Percentiles rank a stretch among this genome's conserved stretches.
phyloP scores from a whole-genome alignment of 1,139 yeast species.

The Maudiozyma humilis region DNA sequence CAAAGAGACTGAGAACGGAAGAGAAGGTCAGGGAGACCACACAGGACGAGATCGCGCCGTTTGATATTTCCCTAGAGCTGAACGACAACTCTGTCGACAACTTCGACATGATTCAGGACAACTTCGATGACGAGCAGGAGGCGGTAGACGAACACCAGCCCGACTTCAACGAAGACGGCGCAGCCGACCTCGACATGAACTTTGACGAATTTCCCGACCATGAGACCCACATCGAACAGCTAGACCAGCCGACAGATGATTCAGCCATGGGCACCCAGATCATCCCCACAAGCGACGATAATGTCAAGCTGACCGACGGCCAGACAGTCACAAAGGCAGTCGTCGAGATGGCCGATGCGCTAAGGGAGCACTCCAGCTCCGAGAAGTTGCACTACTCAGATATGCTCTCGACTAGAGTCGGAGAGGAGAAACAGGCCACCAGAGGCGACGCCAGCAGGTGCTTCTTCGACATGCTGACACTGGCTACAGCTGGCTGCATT shows the following conservation, averaged over 20 bases:
- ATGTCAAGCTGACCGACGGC: constrained; percentile 15
- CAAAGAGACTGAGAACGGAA: not conserved
- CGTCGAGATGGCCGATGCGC: constrained; percentile 45
- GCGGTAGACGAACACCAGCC: constrained; percentile 11
- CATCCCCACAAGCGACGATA: no score
- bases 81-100: constrained; percentile 1
- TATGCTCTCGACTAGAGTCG: not conserved
- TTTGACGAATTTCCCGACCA: not conserved
- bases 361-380: constrained; percentile 33
- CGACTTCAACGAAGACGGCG: constrained; percentile 55
- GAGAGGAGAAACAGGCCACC: constrained; percentile 34
- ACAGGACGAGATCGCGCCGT: not conserved
- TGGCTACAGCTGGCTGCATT: constrained; percentile 73
- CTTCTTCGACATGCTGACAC: constrained; percentile 74
- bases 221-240: not conserved
- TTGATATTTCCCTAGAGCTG: not conserved
- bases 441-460: constrained; percentile 62
- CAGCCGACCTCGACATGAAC: constrained; percentile 42
- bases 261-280: constrained; percentile 34
- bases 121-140: constrained; percentile 26
- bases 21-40: constrained; percentile 24
- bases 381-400: constrained; percentile 25
- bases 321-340: constrained; percentile 41
- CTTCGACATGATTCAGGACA: constrained; percentile 50
- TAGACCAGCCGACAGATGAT: no score